Percentiles rank a stretch among this genome's conserved stretches.
Evolutionary conservation across 345 rosid genomes (phyloP).

Genomic region (Linum lewisii): DNA sequence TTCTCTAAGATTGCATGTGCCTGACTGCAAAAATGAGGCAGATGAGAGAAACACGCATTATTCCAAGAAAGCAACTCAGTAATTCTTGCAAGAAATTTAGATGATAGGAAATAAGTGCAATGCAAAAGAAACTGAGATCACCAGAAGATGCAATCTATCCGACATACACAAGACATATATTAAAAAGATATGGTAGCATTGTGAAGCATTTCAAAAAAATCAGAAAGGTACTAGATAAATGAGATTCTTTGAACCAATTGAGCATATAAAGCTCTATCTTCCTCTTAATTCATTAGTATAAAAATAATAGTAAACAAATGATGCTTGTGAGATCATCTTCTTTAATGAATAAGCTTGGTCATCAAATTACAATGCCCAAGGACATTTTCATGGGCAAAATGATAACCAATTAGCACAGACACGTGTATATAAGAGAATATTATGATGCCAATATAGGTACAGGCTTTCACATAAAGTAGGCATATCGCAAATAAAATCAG

Average conservation of each 20-base stretch:
- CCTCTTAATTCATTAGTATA: background rate
- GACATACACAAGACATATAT: background rate
- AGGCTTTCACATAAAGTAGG: no score
- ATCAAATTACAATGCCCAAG: no score
- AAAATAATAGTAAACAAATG: no score
- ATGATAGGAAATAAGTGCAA: background rate
- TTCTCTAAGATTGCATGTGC: slow-evolving; percentile 88
- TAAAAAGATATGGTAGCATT: background rate
- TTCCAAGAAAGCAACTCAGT: background rate
- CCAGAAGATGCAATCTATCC: background rate
- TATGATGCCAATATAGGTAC: no score
- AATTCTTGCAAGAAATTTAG: background rate
- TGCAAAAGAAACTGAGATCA: background rate
- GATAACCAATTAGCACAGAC: no score
- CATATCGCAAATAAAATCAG: no score
- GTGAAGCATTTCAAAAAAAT: background rate
- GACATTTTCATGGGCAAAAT: no score
- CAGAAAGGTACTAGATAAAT: background rate
- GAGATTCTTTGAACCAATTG: background rate
- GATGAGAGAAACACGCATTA: slow-evolving; percentile 4
- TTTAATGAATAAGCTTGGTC: no score
- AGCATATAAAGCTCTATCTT: background rate
- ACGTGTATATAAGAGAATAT: no score
- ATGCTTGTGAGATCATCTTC: no score
- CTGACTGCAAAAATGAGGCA: slow-evolving; percentile 45